Evolutionary conservation across 306 rosid species (phyloP).

Genomic region (Gynostemma pentaphyllum): DNA sequence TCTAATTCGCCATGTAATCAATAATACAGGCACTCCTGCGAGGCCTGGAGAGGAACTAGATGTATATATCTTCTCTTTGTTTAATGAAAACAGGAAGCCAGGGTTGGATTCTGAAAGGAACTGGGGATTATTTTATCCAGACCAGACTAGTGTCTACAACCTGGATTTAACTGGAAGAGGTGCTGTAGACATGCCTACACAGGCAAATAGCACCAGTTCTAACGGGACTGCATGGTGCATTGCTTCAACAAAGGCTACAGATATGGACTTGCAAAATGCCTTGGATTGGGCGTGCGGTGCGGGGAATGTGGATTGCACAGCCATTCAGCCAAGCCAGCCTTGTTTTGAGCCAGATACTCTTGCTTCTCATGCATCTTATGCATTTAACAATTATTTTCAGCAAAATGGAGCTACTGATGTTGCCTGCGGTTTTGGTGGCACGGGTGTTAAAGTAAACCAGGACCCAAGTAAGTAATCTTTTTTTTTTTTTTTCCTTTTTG

Average conservation of each 20-base stretch:
- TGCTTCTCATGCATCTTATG: constrained; percentile 81
- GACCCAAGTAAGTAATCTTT: constrained; percentile 89
- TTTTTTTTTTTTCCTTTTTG: no score
- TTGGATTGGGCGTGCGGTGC: constrained; percentile 95
- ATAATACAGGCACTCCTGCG: constrained; percentile 42
- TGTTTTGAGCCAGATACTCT: constrained; percentile 84
- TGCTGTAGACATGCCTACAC: constrained; percentile 45
- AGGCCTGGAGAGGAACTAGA: constrained; percentile 34
- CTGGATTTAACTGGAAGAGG: constrained; percentile 82
- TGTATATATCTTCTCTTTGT: constrained; percentile 42
- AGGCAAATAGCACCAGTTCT: constrained; percentile 41
- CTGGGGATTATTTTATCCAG: constrained; percentile 94
- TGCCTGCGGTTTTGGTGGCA: constrained; percentile 91
- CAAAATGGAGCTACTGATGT: constrained; percentile 86
- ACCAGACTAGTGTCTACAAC: constrained; percentile 89
- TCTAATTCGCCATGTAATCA: constrained; percentile 43
- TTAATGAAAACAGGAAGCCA: constrained; percentile 89
- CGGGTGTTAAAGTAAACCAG: constrained; percentile 68
- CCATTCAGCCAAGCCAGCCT: constrained; percentile 95
- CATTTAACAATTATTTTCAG: constrained; percentile 80
- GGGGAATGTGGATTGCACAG: constrained; percentile 89
- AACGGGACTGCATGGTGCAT: constrained; percentile 87
- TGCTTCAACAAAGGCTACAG: constrained; percentile 71
- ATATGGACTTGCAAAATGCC: constrained; percentile 83
- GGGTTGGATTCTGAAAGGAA: constrained; percentile 96